A percentile compares a stretch with the other conserved stretches of the same genome.
Conservation (phyloP, 441 rosid genomes). For the Populus hybrid region DNA sequence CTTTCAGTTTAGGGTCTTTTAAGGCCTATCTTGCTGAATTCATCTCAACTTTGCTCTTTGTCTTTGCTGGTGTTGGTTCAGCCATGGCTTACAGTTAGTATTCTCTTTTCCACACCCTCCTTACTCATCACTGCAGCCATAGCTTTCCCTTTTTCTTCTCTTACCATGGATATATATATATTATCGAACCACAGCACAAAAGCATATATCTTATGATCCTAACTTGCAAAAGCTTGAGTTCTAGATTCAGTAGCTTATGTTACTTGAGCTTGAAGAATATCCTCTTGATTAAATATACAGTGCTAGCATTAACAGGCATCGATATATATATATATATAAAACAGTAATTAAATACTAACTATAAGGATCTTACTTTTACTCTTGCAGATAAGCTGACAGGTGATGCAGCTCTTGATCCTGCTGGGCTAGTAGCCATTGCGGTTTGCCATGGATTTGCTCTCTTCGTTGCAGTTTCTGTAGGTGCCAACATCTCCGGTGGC, state of each 20-base stretch:
- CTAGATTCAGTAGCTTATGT: no score
- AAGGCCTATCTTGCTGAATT: constrained; percentile 87
- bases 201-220: no score
- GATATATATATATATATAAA: no score
- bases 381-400: constrained; percentile 62
- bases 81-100: constrained; percentile 76
- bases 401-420: constrained; percentile 79
- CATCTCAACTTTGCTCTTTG: constrained; percentile 89
- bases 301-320: no score
- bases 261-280: no score
- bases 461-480: constrained; percentile 77
- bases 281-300: no score
- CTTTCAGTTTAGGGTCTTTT: constrained; percentile 71
- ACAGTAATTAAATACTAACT: background rate
- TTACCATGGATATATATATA: no score
- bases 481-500: constrained; percentile 93
- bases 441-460: constrained; percentile 86
- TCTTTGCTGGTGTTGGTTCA: constrained; percentile 92
- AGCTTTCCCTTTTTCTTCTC: no score
- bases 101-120: background rate
- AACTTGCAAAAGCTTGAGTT: no score
- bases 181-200: no score
- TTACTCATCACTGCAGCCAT: no score
- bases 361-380: background rate
- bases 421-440: constrained; percentile 82